Evolutionary conservation across 2,329 filamentous ascomycete genomes (phyloP), one percentile per base, ranked within the genome.

Genomic region (Neonectria ditissima): DNA sequence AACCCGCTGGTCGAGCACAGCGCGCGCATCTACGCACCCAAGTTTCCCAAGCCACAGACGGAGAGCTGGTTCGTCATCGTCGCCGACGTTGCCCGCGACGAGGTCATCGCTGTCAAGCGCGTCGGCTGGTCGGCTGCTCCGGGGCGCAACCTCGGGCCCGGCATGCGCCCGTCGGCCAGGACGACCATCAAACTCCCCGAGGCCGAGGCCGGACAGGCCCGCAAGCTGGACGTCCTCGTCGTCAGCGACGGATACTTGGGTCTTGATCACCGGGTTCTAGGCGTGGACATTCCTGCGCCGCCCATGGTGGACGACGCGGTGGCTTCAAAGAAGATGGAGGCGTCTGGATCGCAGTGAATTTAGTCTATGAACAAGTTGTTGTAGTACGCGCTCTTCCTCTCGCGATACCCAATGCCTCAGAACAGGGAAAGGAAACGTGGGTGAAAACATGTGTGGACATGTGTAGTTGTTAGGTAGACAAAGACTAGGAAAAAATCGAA

Each of bases 11-110:
- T 83, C 13, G 86, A 91, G 74, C 81, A 84, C 9, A 91, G 94
- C 1, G 89, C 87, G 52, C 87, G 91, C 65, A 91, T 97, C 75
- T 97, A 91, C 72, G 93, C 96, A 0, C 95, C 97, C 3, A 86
- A 87, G 22, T 98, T 97, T 80, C 95, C 95, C 1, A 99, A 99
- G 79, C 89, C 94, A 16, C 96, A 99, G 79, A 96, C 89, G 0
- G 96, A 99, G 75, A 94, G 94, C 0, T 98, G 91, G 87, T 98
- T 99, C 78, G 87, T 96, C 14, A 76, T 98, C 22, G 85, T 97
- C 0, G 90, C 89, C 7, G 89, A 92, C 70, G 73, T 86, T 2
- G 82, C 81, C 1, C 86, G 80, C 7, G 93, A 95, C 63, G 93
- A 97, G 70, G 85, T 98, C 41, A 79, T 97, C 4, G 95, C 92